Evolutionary conservation across 2,329 filamentous ascomycete genomes (phyloP), one percentile per base, ranked within the genome.

Genomic region (Remersonia thermophila): DNA sequence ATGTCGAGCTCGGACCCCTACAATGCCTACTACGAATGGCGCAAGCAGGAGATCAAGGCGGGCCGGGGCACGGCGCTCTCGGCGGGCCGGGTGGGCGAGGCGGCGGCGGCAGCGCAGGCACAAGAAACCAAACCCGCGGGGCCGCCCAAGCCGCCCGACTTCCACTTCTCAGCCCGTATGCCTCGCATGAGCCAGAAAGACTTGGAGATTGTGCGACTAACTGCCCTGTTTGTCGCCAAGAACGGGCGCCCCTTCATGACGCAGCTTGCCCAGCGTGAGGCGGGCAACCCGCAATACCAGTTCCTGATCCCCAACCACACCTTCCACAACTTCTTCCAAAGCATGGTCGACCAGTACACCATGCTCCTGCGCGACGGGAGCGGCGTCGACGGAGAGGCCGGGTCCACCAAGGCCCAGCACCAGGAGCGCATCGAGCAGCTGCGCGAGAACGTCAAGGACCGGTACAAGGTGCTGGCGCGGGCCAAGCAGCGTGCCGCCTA

Each of bases 171-270:
- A 38, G 87, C 91, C 49, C 82, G 87, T 55, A 94, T 96, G 84
- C 91, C 91, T 39, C 89, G 87, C 48, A 94, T 98, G 62, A 94
- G 81, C 60, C 85, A 93, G 46, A 83, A 93, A 59, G 91, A 98
- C 67, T 64, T 96, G 44, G 75, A 80, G 48, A 67, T 79, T 33
- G 67, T 81, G 38, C 68, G 73, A 38, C 61, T 94, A 53, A 94
- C 89, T 26, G 91, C 91, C 14, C 67, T 93, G 17, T 95, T 91
- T 59, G 85, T 89, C 33, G 91, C 91, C 35, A 87, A 89, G 60
- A 89, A 93, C 52, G 91, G 91, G 11, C 79, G 87, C 42, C 78
- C 81, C 42, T 98, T 91, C 62, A 84, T 94, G 73, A 95, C 86
- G 15, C 74, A 80, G 37, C 65, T 98, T 44, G 84, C 83, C 16